Conservation (phyloP, 2,329 filamentous ascomycete species). For the Botrytis paeoniae region DNA sequence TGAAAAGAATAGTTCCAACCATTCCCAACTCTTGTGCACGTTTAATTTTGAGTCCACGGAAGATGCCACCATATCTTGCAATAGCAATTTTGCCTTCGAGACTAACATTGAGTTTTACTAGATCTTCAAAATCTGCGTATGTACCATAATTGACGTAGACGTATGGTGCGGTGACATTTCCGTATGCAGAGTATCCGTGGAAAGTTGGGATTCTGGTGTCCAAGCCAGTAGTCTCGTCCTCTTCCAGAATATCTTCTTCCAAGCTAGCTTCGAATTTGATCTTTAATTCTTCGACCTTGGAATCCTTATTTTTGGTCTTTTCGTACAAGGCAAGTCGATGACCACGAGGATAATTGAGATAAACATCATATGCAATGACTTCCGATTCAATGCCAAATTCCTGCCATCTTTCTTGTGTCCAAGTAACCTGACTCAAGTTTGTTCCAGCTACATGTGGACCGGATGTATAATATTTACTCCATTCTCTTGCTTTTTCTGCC, state of each 20-base stretch:
- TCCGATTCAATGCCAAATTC: slow-evolving; percentile 64
- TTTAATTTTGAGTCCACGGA: slow-evolving; percentile 90
- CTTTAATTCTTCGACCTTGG: slow-evolving; percentile 50
- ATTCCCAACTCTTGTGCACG: slow-evolving; percentile 87
- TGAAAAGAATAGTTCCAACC: slow-evolving; percentile 80
- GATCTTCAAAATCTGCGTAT: slow-evolving; percentile 79
- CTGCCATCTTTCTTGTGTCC: slow-evolving; percentile 72
- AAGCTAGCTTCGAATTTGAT: slow-evolving; percentile 78
- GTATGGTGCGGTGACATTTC: slow-evolving; percentile 84
- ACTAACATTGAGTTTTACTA: slow-evolving; percentile 69
- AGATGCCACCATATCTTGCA: slow-evolving; percentile 79
- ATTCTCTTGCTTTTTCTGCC: slow-evolving; percentile 59
- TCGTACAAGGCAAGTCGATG: slow-evolving; percentile 66
- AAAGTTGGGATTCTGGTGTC: slow-evolving; percentile 79
- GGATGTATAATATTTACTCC: slow-evolving; percentile 74
- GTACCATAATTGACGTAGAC: slow-evolving; percentile 93
- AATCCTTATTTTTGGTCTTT: slow-evolving; percentile 42
- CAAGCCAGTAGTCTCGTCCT: slow-evolving; percentile 75
- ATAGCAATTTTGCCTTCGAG: slow-evolving; percentile 84
- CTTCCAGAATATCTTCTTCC: slow-evolving; percentile 77
- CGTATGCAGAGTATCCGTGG: slow-evolving; percentile 89
- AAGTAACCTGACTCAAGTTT: slow-evolving; percentile 68
- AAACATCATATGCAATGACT: slow-evolving; percentile 71
- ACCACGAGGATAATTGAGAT: slow-evolving; percentile 72
- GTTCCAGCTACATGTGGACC: slow-evolving; percentile 74